Percentiles rank a stretch among this genome's conserved stretches.
These are phyloP conservation scores for Bidens hawaiensis DNA, from an alignment of 140 eudicot genomes.

Conservation along the genomic window DNA sequence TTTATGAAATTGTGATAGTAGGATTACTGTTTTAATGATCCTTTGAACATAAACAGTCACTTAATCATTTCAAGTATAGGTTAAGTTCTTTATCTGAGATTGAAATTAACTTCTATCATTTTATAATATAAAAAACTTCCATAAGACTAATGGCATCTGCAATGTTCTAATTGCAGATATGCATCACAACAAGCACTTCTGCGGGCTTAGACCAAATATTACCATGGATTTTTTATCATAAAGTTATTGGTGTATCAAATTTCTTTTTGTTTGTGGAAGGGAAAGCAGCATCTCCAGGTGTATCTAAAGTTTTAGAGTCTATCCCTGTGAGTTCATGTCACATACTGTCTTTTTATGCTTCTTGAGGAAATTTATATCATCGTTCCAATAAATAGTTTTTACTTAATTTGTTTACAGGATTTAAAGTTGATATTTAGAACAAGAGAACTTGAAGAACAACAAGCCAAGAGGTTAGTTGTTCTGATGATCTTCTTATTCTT, in stretches of 20 bases:
- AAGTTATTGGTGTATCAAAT: slow-evolving; percentile 79
- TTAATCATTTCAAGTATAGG: background rate
- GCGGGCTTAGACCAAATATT: slow-evolving; percentile 90
- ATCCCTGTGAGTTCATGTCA: slow-evolving; percentile 61
- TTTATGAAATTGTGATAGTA: background rate
- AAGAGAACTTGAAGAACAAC: slow-evolving; percentile 82
- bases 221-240: slow-evolving; percentile 94
- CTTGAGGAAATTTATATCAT: slow-evolving; percentile 7
- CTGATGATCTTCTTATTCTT: too few species aligned
- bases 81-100: background rate
- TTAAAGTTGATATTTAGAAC: slow-evolving; percentile 85
- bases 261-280: slow-evolving; percentile 96
- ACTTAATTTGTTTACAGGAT: slow-evolving; percentile 44
- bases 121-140: background rate
- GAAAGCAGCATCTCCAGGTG: slow-evolving; percentile 83
- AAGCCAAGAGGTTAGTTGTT: slow-evolving; percentile 84
- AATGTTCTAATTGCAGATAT: slow-evolving; percentile 47
- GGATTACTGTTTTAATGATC: background rate
- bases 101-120: background rate
- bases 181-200: slow-evolving; percentile 91
- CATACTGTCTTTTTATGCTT: background rate
- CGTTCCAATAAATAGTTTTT: background rate
- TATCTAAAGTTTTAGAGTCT: slow-evolving; percentile 79
- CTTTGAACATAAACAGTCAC: background rate
- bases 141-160: background rate